Evolutionary conservation across 805 yeast species (phyloP), one percentile per base, ranked within the genome.

Genomic region (Blastobotrys attinorum): DNA sequence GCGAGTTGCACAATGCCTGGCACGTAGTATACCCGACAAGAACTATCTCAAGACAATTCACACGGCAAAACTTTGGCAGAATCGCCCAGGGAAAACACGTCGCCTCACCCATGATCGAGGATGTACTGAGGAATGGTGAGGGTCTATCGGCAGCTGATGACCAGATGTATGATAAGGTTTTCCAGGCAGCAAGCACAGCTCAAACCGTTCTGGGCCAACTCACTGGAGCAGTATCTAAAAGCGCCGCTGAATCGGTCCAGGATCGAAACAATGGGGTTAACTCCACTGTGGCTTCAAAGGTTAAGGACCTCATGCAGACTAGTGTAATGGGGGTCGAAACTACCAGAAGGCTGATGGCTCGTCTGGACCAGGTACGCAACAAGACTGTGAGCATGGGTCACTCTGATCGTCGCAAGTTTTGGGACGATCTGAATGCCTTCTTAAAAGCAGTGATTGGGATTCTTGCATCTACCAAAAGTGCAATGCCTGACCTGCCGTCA

Each of bases 401-500:
- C 4, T 55, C 60, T 3, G 82, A 80, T 29, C 78, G 83, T 48
- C 71, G 75, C 46, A 70, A 71, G 51, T 78, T 90, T 43, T 89
- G 92, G 78, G 97, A 90, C 51, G 89, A 84, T 51, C 81, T 86
- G 27, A 88, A 85, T 58, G 65, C 77, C 39, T 87, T 88, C 54
- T 67, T 90, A 52, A 87, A 86, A 56, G 79, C 95, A 0, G 82
- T 89, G 45, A 81, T 90, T 50, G 80, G 79, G 29, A 85, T 92
- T 35, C 69, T 90, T 51, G 92, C 90, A 2, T 77, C 85, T 1
- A 87, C 95, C 0, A 88, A 88, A 57, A 72, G 75, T 1, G 80
- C 94, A 1, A 82, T 90, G 77, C 74, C 76, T 43, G 96, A 85
- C 50, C 70, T 87, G 45, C 89, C 95, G 0, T 73, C 81, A 13